These are phyloP conservation scores for Microbotryomycetes sp. DNA, from an alignment of 1,284 basidiomycete species.

Conservation along the genomic window DNA sequence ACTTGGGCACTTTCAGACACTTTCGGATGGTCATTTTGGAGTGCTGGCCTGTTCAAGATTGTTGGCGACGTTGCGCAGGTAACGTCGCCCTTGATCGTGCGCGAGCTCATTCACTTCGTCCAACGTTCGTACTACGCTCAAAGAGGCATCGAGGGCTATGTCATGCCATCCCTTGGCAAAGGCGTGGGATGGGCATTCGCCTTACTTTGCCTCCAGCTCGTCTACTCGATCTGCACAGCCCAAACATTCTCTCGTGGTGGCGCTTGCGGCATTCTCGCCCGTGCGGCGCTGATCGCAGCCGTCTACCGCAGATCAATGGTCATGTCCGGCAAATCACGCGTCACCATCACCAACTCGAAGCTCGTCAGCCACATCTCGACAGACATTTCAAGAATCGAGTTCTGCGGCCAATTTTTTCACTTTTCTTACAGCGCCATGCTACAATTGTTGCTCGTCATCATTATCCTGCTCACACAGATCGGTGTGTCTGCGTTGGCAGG, in stretches of 20 bases:
- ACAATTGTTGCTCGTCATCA: constrained; percentile 52
- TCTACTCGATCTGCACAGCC: constrained; percentile 19
- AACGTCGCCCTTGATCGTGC: constrained; percentile 63
- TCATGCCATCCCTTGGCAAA: constrained; percentile 56
- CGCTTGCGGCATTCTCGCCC: constrained; percentile 71
- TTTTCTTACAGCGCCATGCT: constrained; percentile 42
- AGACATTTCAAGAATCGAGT: constrained; percentile 76
- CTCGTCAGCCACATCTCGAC: constrained; percentile 88
- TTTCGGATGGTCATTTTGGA: constrained; percentile 64
- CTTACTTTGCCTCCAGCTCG: constrained; percentile 59
- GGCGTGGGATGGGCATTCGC: constrained; percentile 69
- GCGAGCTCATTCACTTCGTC: constrained; percentile 65
- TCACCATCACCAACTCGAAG: constrained; percentile 70
- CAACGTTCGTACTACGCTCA: constrained; percentile 36
- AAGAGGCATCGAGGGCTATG: constrained; percentile 52
- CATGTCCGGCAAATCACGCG: constrained; percentile 49
- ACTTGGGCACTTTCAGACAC: constrained; percentile 32
- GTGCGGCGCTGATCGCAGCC: constrained; percentile 78
- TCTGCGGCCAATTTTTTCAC: constrained; percentile 50
- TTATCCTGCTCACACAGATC: constrained; percentile 60
- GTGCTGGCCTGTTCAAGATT: constrained; percentile 48
- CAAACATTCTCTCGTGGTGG: constrained; percentile 39
- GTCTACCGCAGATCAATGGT: constrained; percentile 68
- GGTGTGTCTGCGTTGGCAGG: constrained; percentile 72
- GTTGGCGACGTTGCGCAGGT: constrained; percentile 54